Evolutionary conservation across 2,329 filamentous ascomycete species (phyloP), one percentile per base, ranked within the genome.

Genomic region (Akanthomyces uredinophilus): DNA sequence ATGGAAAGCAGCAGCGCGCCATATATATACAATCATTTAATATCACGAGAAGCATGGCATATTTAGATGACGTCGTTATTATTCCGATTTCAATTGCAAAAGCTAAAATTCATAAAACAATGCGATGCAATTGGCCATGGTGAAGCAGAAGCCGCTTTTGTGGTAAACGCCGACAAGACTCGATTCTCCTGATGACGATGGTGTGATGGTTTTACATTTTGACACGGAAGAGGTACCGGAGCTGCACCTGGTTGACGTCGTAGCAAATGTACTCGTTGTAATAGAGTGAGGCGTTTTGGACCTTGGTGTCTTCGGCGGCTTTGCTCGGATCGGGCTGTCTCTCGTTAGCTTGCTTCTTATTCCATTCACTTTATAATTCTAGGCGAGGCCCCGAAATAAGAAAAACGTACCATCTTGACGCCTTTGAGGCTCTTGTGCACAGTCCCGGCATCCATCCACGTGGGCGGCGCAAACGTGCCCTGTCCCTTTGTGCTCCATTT

Each of bases 181-280:
- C 20, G 41, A 13, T 39, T 4, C 11, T 16, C 13, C 1, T 39
- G 37, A 16, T 39, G 37, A 18, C 3, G 27, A 29, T n/a, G 16
- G 41, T 39, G 24, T 14, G 39, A 22, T 10, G 16, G 3, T 16
- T 22, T 61, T 71, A 73, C 75, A 85, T 81, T 69, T 80, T 81
- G 53, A 90, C 83, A 6, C 85, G 81, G 69, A 91, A 82, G 4
- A 92, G 77, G 68, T 92, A 91, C 5, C 88, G 82, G 5, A 91
- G 78, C 49, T 86, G 85, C 39, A 92, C 81, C 71, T 92, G 89
- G 0, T 86, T 79, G 3, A 89, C 77, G 66, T 91, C 82, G 68
- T 92, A 92, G 57, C 80, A 81, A 64, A 91, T 90, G 72, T 87
- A 91, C 75, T 92, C 89, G 70, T 92, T 91, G 75, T 91, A 91